Evolutionary conservation across 2,329 filamentous ascomycete species (phyloP), one percentile per base, ranked within the genome.

Genomic region (Epichloe glyceriae): DNA sequence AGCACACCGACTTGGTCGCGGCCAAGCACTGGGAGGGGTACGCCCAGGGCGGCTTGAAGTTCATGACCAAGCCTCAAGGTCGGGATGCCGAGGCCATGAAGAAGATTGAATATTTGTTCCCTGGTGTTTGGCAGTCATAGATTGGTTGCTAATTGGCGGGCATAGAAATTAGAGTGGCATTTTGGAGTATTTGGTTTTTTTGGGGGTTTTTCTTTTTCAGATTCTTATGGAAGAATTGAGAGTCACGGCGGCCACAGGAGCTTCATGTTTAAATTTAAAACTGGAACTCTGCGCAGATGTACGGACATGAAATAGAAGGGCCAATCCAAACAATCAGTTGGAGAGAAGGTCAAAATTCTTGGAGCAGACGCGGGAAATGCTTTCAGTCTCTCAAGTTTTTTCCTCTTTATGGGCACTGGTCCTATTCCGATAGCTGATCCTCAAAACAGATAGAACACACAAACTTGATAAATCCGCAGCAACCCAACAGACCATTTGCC

Each of bases 101-200:
- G 76, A 91, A 82, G 70, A 72, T 95, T 49, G 78, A 84, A 61
- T 98, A 86, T 74, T 70, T 98, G 52, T 97, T 95, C 71, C 89
- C 90, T 1, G 86, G 83, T 2, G 89, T 90, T 66, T 88, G 77
- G 67, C 61, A 74, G 45, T 61, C 67, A 43, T 70, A 50, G 40
- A 33, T 43, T 55, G n/a, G 19, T 12, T 17, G 26, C 33, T n/a
- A 15, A 12, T 26, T 17, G 10, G 33, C 26, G 26, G 7, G 26
- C 11, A n/a, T 26, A 7, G 4, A 39, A 14, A 15, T 3, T 15
- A 6, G n/a, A 20, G 5, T 35, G 10, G 33, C 20, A 47, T 39
- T 2, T 7, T 20, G 15, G 45, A 47, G 11, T 1, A 1, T 43
- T 17, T 7, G 1, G 1, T 35, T 37, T 8, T 22, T 34, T 10